Evolutionary conservation across 768 basidiomycete genomes (phyloP), one percentile per base, ranked within the genome.

Genomic region (Kwoniella europaea): DNA sequence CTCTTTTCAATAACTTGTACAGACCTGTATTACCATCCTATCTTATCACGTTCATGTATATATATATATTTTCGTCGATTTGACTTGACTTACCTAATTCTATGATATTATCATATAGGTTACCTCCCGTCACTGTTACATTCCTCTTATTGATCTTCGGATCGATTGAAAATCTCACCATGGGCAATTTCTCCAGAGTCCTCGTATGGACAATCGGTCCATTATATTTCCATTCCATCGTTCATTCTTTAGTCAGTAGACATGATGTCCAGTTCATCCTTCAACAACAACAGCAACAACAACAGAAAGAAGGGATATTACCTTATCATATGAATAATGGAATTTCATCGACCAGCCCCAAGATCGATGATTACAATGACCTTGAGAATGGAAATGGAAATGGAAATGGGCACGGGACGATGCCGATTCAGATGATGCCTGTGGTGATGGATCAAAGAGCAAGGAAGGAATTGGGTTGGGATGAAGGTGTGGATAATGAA

Each of bases 151-250:
- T 67, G 43, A 55, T 67, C 43, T 67, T 67, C 41, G 66, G 66
- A 16, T 43, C 20, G 9, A 67, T 67, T 46, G 15, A 42, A 3
- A 67, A 29, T 13, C 57, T 58, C 44, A 67, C 66, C 9, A 59
- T 67, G 57, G 66, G 58, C 29, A 69, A 69, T 62, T 69, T 69
- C 56, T 63, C 62, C 53, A 53, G 68, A 22, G 68, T 65, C 4
- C 15, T 64, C 20, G 55, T 58, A 13, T 69, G 68, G 68, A 56
- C 20, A 10, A 59, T 64, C 29, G 68, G 68, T 10, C 68, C 68
- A 35, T 22, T 64, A 7, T 69, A 69, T 53, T 69, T 69, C 63
- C 68, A 69, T 44, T 46, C 68, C 5, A 69, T 69, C 63, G 20
- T 69, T 10, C 63, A 69, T 24, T 63, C 62, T 15, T 62, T 69